Evolutionary conservation across 148 eudicot genomes (phyloP).

Genomic region (Cornus controversa): DNA sequence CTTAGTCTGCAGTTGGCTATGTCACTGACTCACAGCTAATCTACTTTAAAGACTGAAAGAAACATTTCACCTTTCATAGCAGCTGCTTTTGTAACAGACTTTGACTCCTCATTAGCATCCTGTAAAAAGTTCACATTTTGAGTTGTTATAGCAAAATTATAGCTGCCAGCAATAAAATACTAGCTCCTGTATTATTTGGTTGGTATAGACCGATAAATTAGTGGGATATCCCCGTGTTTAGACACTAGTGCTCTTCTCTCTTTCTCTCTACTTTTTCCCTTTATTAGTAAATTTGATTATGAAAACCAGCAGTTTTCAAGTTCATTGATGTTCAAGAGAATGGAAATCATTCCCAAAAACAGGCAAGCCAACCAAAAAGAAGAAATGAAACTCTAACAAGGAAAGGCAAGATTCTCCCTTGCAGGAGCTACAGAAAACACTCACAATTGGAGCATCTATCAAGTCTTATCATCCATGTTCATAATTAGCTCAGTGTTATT

Average conservation of each 20-base stretch:
- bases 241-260: too few species aligned
- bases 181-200: not conserved
- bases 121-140: conserved; percentile 17
- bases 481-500: not conserved
- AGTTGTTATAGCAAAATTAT: not conserved
- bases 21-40: not conserved
- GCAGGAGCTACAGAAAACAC: not conserved
- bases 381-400: not conserved
- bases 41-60: not conserved
- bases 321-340: not conserved
- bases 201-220: not conserved
- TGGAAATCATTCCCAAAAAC: not conserved
- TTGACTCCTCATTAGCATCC: conserved; percentile 63
- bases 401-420: not conserved
- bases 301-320: not conserved
- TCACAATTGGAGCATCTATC: not conserved
- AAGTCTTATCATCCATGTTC: not conserved
- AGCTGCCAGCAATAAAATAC: not conserved
- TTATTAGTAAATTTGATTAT: not conserved
- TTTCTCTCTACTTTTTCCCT: too few species aligned
- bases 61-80: conserved; percentile 51
- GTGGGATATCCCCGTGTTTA: conserved; percentile 3
- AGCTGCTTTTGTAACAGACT: conserved; percentile 56
- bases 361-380: not conserved
- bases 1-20: not conserved